These are phyloP conservation scores for Pulveroboletus sp. DNA, from an alignment of 768 basidiomycete genomes.

Conservation along the genomic window DNA sequence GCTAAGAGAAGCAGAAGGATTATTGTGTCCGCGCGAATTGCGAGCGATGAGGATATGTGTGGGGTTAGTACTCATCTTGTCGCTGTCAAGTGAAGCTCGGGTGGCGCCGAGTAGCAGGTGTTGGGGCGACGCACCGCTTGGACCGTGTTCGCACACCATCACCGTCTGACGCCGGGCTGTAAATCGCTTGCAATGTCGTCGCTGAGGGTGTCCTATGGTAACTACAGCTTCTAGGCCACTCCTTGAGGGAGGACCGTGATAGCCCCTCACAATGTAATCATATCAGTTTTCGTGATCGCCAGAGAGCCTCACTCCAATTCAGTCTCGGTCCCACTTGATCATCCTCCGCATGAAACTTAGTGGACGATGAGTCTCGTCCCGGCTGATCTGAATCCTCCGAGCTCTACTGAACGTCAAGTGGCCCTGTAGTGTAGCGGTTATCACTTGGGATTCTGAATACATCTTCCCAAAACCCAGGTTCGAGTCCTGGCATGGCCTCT, in stretches of 20 bases:
- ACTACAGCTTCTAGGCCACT: not conserved
- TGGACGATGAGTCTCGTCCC: too few species aligned
- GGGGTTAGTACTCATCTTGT: slow-evolving; percentile 46
- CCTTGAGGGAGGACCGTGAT: not conserved
- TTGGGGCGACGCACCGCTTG: not conserved
- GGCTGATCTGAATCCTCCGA: too few species aligned
- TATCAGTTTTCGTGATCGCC: not conserved
- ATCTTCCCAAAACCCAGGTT: slow-evolving; percentile 31
- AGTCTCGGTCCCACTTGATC: not conserved
- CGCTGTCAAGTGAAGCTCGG: not conserved
- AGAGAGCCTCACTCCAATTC: not conserved
- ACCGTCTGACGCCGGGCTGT: not conserved
- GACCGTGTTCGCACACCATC: not conserved
- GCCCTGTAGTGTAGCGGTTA: slow-evolving; percentile 38
- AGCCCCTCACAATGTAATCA: not conserved
- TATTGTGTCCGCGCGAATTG: slow-evolving; percentile 71
- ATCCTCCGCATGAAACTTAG: not conserved
- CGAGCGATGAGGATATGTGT: slow-evolving; percentile 87
- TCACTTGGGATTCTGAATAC: slow-evolving; percentile 36
- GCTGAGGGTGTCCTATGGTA: too few species aligned
- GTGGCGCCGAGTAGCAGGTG: not conserved
- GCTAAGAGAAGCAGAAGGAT: slow-evolving; percentile 75
- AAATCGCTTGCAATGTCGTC: not conserved
- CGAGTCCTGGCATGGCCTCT: slow-evolving; percentile 27
- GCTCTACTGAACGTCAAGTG: not conserved